Base-by-base conservation (phyloP, 2,329 filamentous ascomycete species). In the Alternaria conjuncta region DNA sequence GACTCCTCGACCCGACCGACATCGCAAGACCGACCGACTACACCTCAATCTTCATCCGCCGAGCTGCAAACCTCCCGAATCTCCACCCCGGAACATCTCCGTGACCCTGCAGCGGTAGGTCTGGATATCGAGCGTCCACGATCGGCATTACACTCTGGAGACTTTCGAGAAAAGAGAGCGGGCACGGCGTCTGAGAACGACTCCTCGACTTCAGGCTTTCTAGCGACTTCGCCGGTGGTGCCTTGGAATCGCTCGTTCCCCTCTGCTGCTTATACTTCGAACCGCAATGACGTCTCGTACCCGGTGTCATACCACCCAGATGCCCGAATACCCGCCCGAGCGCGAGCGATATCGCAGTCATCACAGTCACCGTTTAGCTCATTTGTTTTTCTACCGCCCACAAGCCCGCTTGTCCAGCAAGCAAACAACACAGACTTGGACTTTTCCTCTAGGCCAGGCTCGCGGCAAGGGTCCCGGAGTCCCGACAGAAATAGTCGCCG, bases 381-480 rank as follows among this genome's bases (percentile, higher is more conserved):
- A 71, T 97, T 97, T 78, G 86, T 92, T 30, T 91, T 97, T 65
- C 91, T 95, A 80, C 88, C 92, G 3, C 95, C 96, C 0, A 98
- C 96, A 3, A 98, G 94, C 73, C 96, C 96, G 13, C 84, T 99
- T 11, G 94, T 96, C 1, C 90, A 97, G 74, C 93, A 94, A 45
- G 89, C 93, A 73, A 96, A 90, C 80, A 96, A 94, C 70, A 90
- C 93, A 7, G 93, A 96, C 69, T 75, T 91, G 21, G 89, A 93
- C 61, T 84, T 91, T 51, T 84, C 88, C 3, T 83, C 86, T 6
- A 70, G 68, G 43, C 73, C 66, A 83, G 60, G 62, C 65, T 77
- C 78, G 41, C 70, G 78, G 54, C 77, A 77, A 46, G 65, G 69
- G 18, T 82, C 81, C 3, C 74, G 69, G 62, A 84, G 82, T 61